These are phyloP conservation scores for Colletotrichum sojae DNA, from an alignment of 2,329 filamentous ascomycete species.

Conservation along the genomic window DNA sequence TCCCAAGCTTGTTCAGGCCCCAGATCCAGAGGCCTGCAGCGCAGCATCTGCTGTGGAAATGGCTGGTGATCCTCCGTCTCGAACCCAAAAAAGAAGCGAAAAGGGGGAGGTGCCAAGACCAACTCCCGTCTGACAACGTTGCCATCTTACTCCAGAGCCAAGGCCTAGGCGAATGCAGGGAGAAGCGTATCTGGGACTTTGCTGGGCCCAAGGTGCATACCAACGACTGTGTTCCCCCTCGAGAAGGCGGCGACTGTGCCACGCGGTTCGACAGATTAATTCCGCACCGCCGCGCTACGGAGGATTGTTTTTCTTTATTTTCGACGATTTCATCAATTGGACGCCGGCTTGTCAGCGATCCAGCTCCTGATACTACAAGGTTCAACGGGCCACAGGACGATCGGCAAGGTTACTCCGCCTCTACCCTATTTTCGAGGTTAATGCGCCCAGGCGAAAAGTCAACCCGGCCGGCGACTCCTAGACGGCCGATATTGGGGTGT, in stretches of 20 bases:
- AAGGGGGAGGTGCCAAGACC: slow-evolving; percentile 26
- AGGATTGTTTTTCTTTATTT: neutral
- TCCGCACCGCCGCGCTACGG: neutral
- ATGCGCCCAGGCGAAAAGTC: slow-evolving; percentile 24
- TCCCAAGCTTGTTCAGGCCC: neutral
- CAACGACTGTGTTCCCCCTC: too few relatives aligned
- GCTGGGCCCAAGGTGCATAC: too few relatives aligned
- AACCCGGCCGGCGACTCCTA: neutral
- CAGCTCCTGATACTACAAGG: slow-evolving; percentile 26
- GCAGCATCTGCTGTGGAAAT: slow-evolving; percentile 10
- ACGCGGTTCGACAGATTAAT: neutral
- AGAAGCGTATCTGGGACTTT: neutral
- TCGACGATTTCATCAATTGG: slow-evolving; percentile 20
- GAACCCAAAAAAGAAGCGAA: slow-evolving; percentile 22
- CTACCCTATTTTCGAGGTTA: slow-evolving; percentile 30
- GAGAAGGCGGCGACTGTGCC: neutral
- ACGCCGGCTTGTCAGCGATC: slow-evolving; percentile 25
- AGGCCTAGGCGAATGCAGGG: slow-evolving; percentile 9
- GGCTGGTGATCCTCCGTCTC: slow-evolving; percentile 16
- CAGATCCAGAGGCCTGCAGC: slow-evolving; percentile 9
- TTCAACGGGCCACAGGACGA: slow-evolving; percentile 6
- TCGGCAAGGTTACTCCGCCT: slow-evolving; percentile 22
- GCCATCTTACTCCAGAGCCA: slow-evolving; percentile 13
- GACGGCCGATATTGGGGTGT: neutral
- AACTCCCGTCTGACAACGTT: slow-evolving; percentile 24